Percentiles rank a stretch among this genome's conserved stretches.
Conservation (phyloP, 176 grass and related monocot species). For the Cenchrus purpureus region DNA sequence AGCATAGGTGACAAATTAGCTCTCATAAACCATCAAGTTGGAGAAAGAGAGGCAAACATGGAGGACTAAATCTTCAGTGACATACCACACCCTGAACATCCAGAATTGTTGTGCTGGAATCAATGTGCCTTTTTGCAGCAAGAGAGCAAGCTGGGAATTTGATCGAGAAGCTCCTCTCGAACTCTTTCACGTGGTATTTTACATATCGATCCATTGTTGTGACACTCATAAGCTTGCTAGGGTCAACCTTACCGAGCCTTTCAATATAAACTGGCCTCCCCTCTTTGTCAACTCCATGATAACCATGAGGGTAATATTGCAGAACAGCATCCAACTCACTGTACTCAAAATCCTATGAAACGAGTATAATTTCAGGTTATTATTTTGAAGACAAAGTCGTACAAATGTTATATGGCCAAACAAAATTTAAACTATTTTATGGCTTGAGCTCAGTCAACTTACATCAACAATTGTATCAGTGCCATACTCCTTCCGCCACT, state of each 20-base stretch:
- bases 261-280: conserved; percentile 96
- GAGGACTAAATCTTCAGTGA: conserved; percentile 14
- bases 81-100: conserved; percentile 98
- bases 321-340: conserved; percentile 78
- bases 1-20: conserved; percentile 19
- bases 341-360: conserved; percentile 84
- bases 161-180: conserved; percentile 89
- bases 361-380: conserved; percentile 12
- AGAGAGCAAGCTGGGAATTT: conserved; percentile 94
- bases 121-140: conserved; percentile 92
- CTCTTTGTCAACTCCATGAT: conserved; percentile 94
- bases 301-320: conserved; percentile 96
- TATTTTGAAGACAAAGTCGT: not conserved
- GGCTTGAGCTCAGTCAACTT: conserved; percentile 9
- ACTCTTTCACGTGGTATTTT: conserved; percentile 89
- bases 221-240: conserved; percentile 87
- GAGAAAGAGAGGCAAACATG: not conserved
- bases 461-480: conserved; percentile 90
- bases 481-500: conserved; percentile 92
- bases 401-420: not conserved
- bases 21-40: not conserved
- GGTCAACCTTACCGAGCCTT: conserved; percentile 94
- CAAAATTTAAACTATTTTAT: conserved; percentile 22
- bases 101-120: conserved; percentile 89
- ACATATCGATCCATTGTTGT: conserved; percentile 97